Base-by-base conservation (phyloP, 2,329 filamentous ascomycete genomes). In the Eutypa lata region DNA sequence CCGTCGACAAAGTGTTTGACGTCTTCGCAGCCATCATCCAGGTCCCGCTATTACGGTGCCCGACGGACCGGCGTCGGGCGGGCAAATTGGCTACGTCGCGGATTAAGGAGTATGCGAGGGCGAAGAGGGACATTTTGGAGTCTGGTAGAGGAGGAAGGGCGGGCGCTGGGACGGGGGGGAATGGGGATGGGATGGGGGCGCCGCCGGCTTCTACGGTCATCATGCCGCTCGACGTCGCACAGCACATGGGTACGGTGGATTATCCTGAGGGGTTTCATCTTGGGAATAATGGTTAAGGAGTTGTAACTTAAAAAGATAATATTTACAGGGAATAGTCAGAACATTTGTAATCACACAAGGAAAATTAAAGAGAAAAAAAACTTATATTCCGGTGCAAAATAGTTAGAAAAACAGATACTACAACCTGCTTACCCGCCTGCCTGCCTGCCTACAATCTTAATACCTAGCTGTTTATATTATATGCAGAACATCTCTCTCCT, bases 11-110 rank as follows among this genome's bases (percentile, higher is more conserved):
- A 55, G 73, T 80, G 8, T 69, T 70, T 50, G 76, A 79, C 28
- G 70, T 76, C 16, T 79, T 79, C 53, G 68, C 71, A 0, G 76
- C 75, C 48, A 72, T 79, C 49, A 72, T 80, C 13, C 73, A 78
- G 55, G 68, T 80, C 4, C 77, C 77, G 2, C 65, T 79, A 37
- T 66, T 79, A 14, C 71, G 75, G 7, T 74, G 73, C 55, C 71
- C 74, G 7, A 73, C 71, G 2, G 76, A 78, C 57, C 70, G 74
- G 52, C 70, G 71, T 38, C 65, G 72, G 51, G 65, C 73, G 46
- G 75, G 74, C 6, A 70, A 64, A 40, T 61, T 77, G 28, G 76
- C 69, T 4, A 74, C 70, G 7, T 63, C 65, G 19, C 66, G 74
- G 33, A 66, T 76, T 55, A 73, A 69, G 53, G 72, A 77, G 56